phyloP scores from a whole-genome alignment of 176 grass and related monocot species.

The Panicum miliaceum region DNA sequence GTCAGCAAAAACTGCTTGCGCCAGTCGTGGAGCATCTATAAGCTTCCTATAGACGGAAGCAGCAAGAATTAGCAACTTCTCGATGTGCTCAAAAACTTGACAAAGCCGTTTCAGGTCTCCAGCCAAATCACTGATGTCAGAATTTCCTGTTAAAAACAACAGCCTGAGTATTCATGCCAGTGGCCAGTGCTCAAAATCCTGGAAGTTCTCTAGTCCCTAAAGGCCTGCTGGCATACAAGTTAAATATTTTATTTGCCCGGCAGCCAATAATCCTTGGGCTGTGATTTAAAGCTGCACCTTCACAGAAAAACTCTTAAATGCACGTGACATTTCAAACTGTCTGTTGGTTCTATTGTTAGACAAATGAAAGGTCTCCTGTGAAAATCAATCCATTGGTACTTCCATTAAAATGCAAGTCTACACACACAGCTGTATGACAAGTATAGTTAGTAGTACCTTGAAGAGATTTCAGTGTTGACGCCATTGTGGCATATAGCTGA shows the following conservation, averaged over 20 bases:
- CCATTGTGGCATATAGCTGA: conserved; percentile 88
- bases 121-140: conserved; percentile 72
- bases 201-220: background rate
- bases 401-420: conserved; percentile 13
- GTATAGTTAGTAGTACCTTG: conserved; percentile 60
- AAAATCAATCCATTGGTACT: conserved; percentile 19
- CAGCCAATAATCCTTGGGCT: conserved; percentile 7
- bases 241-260: conserved; percentile 17
- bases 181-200: background rate
- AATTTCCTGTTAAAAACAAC: conserved; percentile 58
- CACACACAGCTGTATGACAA: background rate
- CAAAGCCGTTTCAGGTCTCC: conserved; percentile 85
- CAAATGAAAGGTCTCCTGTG: background rate
- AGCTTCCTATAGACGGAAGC: conserved; percentile 80
- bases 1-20: conserved; percentile 75
- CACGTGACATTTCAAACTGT: background rate
- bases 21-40: conserved; percentile 62
- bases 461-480: conserved; percentile 71
- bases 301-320: background rate
- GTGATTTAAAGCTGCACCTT: conserved; percentile 2
- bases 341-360: conserved; percentile 11
- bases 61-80: conserved; percentile 91
- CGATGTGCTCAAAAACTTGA: conserved; percentile 83
- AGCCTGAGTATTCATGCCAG: conserved; percentile 17
- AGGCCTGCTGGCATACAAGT: conserved; percentile 11